Conservation (phyloP, 495 filamentous ascomycete genomes). For the Penicillium paradoxum region DNA sequence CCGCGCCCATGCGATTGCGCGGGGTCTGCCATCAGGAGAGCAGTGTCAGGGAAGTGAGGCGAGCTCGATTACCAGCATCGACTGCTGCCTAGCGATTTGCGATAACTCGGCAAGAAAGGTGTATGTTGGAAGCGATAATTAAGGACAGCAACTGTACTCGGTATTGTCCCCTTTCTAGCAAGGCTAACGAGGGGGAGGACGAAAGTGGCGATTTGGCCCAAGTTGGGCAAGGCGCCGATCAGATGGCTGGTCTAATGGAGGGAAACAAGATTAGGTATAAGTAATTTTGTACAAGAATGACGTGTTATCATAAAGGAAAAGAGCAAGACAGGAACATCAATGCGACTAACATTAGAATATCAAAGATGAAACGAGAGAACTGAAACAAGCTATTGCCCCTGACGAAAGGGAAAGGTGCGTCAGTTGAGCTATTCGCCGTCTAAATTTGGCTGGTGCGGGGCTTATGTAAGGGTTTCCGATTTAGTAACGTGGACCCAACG, state of each 20-base stretch:
- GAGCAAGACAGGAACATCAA: neutral
- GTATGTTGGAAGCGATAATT: no score
- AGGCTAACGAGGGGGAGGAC: slow-evolving; percentile 2
- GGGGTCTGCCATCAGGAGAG: slow-evolving; percentile 18
- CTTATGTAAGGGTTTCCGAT: slow-evolving; percentile 13
- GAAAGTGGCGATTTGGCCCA: slow-evolving; percentile 14
- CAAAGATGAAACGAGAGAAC: neutral
- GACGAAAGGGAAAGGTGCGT: slow-evolving; percentile 1
- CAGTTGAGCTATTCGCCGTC: neutral
- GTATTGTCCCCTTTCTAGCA: neutral
- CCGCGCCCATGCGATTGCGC: slow-evolving; percentile 24
- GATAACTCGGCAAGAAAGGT: no score
- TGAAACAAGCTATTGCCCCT: slow-evolving; percentile 12
- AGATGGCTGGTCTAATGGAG: slow-evolving; percentile 8
- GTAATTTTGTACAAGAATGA: slow-evolving; percentile 18
- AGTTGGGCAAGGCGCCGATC: slow-evolving; percentile 20
- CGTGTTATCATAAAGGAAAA: slow-evolving; percentile 13
- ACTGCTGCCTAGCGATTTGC: slow-evolving; percentile 12
- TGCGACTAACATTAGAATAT: neutral
- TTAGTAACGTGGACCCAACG: neutral
- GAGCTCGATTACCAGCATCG: slow-evolving; percentile 15
- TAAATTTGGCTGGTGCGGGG: slow-evolving; percentile 19
- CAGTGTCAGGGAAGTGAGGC: slow-evolving; percentile 3
- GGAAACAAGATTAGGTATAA: slow-evolving; percentile 17
- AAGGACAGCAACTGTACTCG: no score